A percentile compares a stretch with the other conserved stretches of the same genome.
These are phyloP conservation scores for Geosiphon pyriformis DNA, from an alignment of 192 early-diverging fungal genomes.

Conservation along the genomic window DNA sequence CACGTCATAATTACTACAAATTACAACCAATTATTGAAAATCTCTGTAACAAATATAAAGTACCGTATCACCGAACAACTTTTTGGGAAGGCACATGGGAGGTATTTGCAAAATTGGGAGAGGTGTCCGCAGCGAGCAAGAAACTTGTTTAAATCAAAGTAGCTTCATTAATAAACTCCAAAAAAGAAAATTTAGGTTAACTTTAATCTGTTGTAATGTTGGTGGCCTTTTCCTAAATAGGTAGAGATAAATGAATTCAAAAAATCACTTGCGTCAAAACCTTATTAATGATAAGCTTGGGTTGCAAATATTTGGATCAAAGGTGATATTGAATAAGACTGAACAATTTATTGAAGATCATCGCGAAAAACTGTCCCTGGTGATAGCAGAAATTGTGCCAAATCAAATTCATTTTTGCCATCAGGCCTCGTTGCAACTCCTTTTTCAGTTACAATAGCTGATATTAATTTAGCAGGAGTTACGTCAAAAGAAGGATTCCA, in stretches of 20 bases:
- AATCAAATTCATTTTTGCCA: slow-evolving; percentile 47
- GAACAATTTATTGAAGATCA: background rate
- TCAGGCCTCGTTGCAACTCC: slow-evolving; percentile 64
- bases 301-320: no score
- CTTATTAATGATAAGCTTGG: no score
- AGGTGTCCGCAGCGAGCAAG: slow-evolving; percentile 30
- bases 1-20: slow-evolving; percentile 64
- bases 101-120: slow-evolving; percentile 50
- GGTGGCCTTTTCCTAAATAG: no score
- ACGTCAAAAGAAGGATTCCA: slow-evolving; percentile 99
- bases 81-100: slow-evolving; percentile 56
- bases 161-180: no score
- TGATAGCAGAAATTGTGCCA: slow-evolving; percentile 37
- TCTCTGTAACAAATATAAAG: slow-evolving; percentile 61
- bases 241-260: no score
- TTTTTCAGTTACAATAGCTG: slow-evolving; percentile 88
- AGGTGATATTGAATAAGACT: no score
- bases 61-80: slow-evolving; percentile 59
- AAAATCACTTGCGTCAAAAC: no score
- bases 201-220: no score
- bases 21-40: slow-evolving; percentile 57
- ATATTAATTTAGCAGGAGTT: slow-evolving; percentile 80
- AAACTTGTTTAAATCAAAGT: no score
- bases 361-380: background rate
- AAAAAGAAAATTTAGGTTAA: no score